Evolutionary conservation across 2,329 filamentous ascomycete species (phyloP).

Genomic region (Sodiomyces alkalinus): DNA sequence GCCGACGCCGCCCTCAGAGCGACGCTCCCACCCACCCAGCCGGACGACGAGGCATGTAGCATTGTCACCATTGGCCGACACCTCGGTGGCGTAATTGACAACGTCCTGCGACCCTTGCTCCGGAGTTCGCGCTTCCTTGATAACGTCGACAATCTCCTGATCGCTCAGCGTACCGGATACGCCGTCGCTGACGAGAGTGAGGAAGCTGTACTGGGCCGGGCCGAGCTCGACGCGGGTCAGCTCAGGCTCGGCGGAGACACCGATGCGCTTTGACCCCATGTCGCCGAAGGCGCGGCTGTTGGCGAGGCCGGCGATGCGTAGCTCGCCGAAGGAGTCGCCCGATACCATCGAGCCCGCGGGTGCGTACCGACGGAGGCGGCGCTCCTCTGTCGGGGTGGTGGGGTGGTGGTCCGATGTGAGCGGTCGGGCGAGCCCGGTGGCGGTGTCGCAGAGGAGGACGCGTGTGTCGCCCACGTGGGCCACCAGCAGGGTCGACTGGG

Average conservation of each 20-base stretch:
- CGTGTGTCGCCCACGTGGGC: constrained; percentile 91
- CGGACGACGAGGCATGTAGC: constrained; percentile 53
- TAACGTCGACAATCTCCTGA: constrained; percentile 89
- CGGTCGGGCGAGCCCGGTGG: constrained; percentile 63
- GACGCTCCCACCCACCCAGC: constrained; percentile 54
- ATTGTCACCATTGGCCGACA: constrained; percentile 52
- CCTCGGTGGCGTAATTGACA: constrained; percentile 79
- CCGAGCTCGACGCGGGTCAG: constrained; percentile 63
- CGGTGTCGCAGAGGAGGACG: constrained; percentile 76
- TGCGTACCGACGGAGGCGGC: constrained; percentile 71
- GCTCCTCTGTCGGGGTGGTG: constrained; percentile 69
- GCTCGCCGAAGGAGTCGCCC: constrained; percentile 84
- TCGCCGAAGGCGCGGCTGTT: constrained; percentile 94
- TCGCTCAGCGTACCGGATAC: constrained; percentile 75
- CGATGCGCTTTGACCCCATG: constrained; percentile 78
- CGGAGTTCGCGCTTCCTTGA: constrained; percentile 86
- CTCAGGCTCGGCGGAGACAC: constrained; percentile 88
- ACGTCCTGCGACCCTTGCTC: constrained; percentile 70
- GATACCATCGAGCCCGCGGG: constrained; percentile 65
- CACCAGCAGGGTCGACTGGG: constrained; percentile 68
- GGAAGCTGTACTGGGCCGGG: constrained; percentile 75
- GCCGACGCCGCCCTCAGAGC: constrained; percentile 73
- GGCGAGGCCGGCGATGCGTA: constrained; percentile 82
- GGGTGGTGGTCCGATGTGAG: constrained; percentile 89
- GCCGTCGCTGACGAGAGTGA: constrained; percentile 80